These are phyloP conservation scores for Scytalidium lignicola DNA, from an alignment of 2,329 filamentous ascomycete species.

Conservation along the genomic window DNA sequence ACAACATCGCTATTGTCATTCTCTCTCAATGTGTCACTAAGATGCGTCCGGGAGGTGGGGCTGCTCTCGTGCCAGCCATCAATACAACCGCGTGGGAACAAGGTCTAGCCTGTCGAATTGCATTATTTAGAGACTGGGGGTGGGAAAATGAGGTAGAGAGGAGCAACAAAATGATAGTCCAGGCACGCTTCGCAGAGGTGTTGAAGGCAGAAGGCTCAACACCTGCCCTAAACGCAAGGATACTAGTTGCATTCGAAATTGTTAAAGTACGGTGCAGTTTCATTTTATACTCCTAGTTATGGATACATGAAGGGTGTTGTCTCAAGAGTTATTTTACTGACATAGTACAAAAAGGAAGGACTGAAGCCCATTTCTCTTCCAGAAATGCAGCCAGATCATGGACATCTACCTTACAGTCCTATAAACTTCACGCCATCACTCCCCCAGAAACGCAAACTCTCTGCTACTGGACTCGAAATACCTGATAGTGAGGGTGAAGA, in stretches of 20 bases:
- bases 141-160: slow-evolving; percentile 37
- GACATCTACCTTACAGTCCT: background rate
- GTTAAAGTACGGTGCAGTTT: slow-evolving; percentile 13
- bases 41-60: slow-evolving; percentile 60
- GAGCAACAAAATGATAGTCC: slow-evolving; percentile 40
- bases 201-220: slow-evolving; percentile 56
- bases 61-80: slow-evolving; percentile 70
- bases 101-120: slow-evolving; percentile 66
- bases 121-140: slow-evolving; percentile 74
- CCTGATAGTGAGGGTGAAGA: slow-evolving; percentile 54
- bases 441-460: slow-evolving; percentile 58
- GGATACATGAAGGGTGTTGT: no score
- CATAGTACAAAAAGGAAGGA: slow-evolving; percentile 5
- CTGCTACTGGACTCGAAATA: slow-evolving; percentile 54
- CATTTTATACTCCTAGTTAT: no score
- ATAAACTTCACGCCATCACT: slow-evolving; percentile 23
- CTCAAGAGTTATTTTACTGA: background rate
- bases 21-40: slow-evolving; percentile 80
- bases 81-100: slow-evolving; percentile 76
- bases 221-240: slow-evolving; percentile 17
- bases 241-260: slow-evolving; percentile 21
- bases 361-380: slow-evolving; percentile 8
- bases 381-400: background rate
- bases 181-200: slow-evolving; percentile 56
- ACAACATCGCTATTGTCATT: slow-evolving; percentile 68